A percentile compares a stretch with the other conserved stretches of the same genome.
These are phyloP conservation scores for Eucalyptus camaldulensis DNA, from an alignment of 345 rosid species.

Conservation along the genomic window DNA sequence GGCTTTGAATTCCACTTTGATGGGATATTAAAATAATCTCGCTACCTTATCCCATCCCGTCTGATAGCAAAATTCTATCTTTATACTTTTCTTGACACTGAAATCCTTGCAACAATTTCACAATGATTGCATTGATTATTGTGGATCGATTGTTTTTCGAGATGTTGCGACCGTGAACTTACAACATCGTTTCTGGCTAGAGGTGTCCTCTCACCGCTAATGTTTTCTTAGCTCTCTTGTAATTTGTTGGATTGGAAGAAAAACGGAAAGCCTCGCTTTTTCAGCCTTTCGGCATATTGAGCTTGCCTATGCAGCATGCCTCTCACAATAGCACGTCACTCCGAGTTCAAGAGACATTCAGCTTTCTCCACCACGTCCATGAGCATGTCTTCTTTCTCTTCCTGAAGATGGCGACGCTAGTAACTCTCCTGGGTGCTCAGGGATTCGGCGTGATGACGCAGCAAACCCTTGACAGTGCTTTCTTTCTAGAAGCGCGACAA, in stretches of 20 bases:
- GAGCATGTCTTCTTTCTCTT: background rate
- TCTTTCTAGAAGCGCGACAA: background rate
- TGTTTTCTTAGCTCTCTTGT: background rate
- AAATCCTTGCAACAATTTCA: background rate
- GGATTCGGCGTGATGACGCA: background rate
- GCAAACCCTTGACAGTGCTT: background rate
- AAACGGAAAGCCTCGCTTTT: background rate
- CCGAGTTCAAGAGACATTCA: background rate
- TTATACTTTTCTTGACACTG: background rate
- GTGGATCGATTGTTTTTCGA: background rate
- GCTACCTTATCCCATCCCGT: background rate
- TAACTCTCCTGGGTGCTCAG: background rate
- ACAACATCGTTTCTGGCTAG: background rate
- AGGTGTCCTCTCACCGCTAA: background rate
- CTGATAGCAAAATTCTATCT: background rate
- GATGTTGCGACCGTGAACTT: background rate
- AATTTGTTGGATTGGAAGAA: background rate
- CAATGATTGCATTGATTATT: background rate
- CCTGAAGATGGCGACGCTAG: background rate
- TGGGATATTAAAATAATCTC: background rate
- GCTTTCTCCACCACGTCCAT: background rate
- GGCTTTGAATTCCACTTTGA: background rate
- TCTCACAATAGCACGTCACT: background rate
- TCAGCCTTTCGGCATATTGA: background rate
- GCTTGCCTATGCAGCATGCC: background rate